Conservation (phyloP, 768 basidiomycete genomes). For the Fomitopsis serialis region DNA sequence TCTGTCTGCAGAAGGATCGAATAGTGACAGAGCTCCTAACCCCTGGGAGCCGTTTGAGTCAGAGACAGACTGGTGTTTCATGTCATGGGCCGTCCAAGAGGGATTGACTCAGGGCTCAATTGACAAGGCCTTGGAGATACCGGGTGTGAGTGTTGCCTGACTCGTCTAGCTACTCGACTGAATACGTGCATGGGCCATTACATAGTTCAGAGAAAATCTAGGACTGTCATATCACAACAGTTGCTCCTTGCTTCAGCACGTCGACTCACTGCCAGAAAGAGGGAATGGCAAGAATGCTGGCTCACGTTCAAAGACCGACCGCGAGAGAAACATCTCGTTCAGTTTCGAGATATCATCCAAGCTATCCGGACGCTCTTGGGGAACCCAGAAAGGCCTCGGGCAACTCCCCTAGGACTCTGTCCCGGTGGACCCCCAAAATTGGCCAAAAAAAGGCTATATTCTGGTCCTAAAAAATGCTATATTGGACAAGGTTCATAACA, state of each 20-base stretch:
- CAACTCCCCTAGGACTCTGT: too few relatives aligned
- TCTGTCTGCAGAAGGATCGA: too few relatives aligned
- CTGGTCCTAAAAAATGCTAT: too few relatives aligned
- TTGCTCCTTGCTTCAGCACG: constrained; percentile 12
- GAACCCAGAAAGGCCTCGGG: constrained; percentile 28
- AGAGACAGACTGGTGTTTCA: neutral
- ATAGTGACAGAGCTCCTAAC: too few relatives aligned
- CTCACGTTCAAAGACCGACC: too few relatives aligned
- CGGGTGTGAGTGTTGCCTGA: neutral
- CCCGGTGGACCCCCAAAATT: too few relatives aligned
- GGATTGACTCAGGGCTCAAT: too few relatives aligned
- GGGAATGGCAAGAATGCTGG: constrained; percentile 9
- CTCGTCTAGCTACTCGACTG: neutral
- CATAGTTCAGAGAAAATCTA: constrained; percentile 5
- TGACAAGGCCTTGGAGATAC: neutral
- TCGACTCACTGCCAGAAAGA: constrained; percentile 14
- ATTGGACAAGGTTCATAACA: too few relatives aligned
- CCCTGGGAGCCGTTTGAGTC: neutral
- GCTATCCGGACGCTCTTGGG: constrained; percentile 32
- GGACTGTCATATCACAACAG: constrained; percentile 16
- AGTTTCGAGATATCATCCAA: constrained; percentile 31
- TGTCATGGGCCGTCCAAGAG: too few relatives aligned
- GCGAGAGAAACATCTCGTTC: constrained; percentile 13
- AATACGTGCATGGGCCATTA: neutral
- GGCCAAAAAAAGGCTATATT: too few relatives aligned